Conservation (phyloP, 768 basidiomycete genomes). For the Phaeotremella fagi region DNA sequence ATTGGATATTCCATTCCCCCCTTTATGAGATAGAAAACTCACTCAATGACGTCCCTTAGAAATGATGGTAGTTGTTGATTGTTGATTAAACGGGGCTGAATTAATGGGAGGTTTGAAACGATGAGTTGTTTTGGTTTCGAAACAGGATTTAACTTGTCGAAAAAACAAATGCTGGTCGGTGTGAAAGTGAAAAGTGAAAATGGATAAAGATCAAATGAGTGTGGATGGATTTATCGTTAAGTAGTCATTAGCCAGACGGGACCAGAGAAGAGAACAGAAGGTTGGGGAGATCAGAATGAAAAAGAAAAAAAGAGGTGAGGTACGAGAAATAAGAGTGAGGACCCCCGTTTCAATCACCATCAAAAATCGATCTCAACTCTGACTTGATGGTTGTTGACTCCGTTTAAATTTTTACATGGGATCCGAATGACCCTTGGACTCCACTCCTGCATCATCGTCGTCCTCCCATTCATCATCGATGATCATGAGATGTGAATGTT, state of each 20-base stretch:
- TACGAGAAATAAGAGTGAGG: neutral
- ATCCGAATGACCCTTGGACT: no score
- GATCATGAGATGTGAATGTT: no score
- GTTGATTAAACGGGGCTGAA: neutral
- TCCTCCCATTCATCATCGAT: no score
- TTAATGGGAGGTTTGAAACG: neutral
- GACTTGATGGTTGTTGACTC: no score
- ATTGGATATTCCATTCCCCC: no score
- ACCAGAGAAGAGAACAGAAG: neutral
- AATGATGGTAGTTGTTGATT: neutral
- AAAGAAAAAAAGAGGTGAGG: neutral
- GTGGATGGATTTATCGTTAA: neutral
- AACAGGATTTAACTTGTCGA: neutral
- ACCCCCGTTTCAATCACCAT: constrained; percentile 1
- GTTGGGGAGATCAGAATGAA: neutral
- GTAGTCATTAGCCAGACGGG: neutral
- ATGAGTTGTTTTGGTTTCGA: neutral
- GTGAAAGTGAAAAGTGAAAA: neutral
- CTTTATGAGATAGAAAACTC: no score
- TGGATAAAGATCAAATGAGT: neutral
- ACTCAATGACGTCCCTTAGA: no score
- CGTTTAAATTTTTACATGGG: no score
- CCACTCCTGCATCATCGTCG: no score
- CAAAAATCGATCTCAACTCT: no score
- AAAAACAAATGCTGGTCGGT: neutral